Percentiles rank a stretch among this genome's conserved stretches.
Conservation (phyloP, 1,284 basidiomycete genomes). For the Wallemia hederae region DNA sequence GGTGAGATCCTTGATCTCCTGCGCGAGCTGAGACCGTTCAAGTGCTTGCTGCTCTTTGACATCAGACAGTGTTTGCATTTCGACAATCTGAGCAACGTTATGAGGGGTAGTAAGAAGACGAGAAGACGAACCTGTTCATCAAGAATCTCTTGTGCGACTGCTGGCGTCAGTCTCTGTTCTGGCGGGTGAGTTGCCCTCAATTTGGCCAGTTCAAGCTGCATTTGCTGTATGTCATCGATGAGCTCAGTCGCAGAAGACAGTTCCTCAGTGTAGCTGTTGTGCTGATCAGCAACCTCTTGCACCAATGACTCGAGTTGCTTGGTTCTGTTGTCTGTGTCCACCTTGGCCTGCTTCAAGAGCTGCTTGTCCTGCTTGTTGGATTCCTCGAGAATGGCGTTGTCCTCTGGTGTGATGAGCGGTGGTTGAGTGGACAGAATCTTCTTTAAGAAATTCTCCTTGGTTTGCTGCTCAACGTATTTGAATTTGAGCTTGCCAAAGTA, state of each 20-base stretch:
- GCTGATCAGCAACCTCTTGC: not conserved
- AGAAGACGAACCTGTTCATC: not conserved
- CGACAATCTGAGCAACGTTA: not conserved
- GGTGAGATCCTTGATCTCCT: not conserved
- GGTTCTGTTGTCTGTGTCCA: not conserved
- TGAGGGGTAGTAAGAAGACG: not conserved
- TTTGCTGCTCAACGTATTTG: not conserved
- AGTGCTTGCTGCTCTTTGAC: not conserved
- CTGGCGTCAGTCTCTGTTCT: not conserved
- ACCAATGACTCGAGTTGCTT: not conserved
- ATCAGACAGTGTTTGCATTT: not conserved
- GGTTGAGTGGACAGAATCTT: not conserved
- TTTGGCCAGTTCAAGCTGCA: not conserved
- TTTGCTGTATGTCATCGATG: not conserved
- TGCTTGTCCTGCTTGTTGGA: not conserved
- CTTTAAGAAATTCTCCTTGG: not conserved
- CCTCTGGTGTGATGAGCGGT: not conserved
- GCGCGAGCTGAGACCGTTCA: not conserved
- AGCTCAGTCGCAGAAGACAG: not conserved
- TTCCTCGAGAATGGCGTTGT: not conserved
- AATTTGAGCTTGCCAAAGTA: not conserved
- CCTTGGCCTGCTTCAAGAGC: not conserved
- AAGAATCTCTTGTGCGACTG: not conserved
- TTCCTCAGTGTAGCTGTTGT: not conserved
- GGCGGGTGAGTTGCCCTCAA: not conserved